Conservation (phyloP, 805 yeast genomes). For the Ogataea pini region DNA sequence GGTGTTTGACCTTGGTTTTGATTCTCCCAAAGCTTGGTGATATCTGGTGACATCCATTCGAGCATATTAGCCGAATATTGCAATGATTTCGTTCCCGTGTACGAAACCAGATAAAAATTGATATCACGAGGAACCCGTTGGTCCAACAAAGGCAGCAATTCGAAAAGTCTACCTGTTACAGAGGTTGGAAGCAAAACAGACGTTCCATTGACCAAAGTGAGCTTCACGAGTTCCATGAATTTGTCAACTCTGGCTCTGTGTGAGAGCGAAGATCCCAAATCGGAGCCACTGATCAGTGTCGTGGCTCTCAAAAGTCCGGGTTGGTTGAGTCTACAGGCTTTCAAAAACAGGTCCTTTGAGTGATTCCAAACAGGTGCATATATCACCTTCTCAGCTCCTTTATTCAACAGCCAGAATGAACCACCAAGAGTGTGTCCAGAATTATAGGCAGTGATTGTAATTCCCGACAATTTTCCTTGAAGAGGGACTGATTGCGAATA, state of each 20-base stretch:
- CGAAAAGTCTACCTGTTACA: constrained; percentile 78
- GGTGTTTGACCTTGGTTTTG: constrained; percentile 70
- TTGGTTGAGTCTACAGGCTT: constrained; percentile 61
- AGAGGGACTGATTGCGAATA: constrained; percentile 74
- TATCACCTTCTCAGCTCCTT: constrained; percentile 75
- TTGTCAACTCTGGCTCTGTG: constrained; percentile 64
- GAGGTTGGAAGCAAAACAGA: constrained; percentile 83
- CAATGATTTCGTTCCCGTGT: constrained; percentile 74
- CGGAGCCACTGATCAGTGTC: constrained; percentile 73
- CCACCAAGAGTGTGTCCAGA: constrained; percentile 96
- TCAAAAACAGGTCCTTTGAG: constrained; percentile 80
- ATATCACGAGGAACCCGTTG: constrained; percentile 34
- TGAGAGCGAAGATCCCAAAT: constrained; percentile 62
- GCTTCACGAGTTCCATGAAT: constrained; percentile 61
- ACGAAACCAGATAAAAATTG: constrained; percentile 76
- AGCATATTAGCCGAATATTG: constrained; percentile 85
- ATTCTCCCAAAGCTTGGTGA: constrained; percentile 85
- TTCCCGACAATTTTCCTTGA: constrained; percentile 58
- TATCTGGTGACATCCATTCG: constrained; percentile 93
- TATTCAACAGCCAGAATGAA: constrained; percentile 77
- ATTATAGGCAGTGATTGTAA: constrained; percentile 75
- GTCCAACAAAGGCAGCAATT: constrained; percentile 51
- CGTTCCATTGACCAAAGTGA: constrained; percentile 72
- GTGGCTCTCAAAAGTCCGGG: constrained; percentile 74
- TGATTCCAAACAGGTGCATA: constrained; percentile 96